Evolutionary conservation across 192 early-diverging fungal genomes (phyloP).

Genomic region (Kickxella alabastrina): DNA sequence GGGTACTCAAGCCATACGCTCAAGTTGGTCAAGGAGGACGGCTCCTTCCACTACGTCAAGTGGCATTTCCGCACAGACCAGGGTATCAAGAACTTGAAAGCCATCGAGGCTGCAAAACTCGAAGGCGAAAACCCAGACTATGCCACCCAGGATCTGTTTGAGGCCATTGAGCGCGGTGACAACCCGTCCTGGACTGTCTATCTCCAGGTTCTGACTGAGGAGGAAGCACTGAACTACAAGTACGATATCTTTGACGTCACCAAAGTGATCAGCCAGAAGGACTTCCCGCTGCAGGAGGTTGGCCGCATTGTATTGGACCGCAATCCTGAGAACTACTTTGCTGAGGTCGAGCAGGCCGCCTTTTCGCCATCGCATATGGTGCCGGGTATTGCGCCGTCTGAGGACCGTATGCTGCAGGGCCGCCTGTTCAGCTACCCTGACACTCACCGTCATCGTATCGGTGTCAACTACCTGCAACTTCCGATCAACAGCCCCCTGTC

Average conservation of each 20-base stretch:
- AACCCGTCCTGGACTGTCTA: conserved; percentile 63
- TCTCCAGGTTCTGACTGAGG: conserved; percentile 59
- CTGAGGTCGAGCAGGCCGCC: too few relatives aligned
- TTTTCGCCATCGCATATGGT: conserved; percentile 66
- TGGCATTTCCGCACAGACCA: conserved; percentile 76
- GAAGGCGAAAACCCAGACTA: conserved; percentile 3
- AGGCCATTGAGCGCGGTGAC: conserved; percentile 56
- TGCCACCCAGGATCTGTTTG: conserved; percentile 2
- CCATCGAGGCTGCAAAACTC: too few relatives aligned
- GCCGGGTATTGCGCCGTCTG: conserved; percentile 63
- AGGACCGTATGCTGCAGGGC: conserved; percentile 68
- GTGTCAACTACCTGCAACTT: conserved; percentile 67
- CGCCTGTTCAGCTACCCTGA: conserved; percentile 72
- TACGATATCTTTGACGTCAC: conserved; percentile 65
- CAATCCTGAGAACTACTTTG: conserved; percentile 73
- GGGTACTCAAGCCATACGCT: conserved; percentile 70
- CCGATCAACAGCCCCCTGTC: conserved; percentile 61
- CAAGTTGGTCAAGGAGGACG: conserved; percentile 60
- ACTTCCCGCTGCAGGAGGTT: too few relatives aligned
- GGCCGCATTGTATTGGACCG: conserved; percentile 67
- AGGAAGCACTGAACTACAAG: conserved; percentile 58
- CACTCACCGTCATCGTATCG: too few relatives aligned
- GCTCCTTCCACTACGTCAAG: conserved; percentile 68
- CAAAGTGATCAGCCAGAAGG: conserved; percentile 64
- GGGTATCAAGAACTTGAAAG: conserved; percentile 3